These are phyloP conservation scores for Coemansia erecta DNA, from an alignment of 192 early-diverging fungal species.

Conservation along the genomic window DNA sequence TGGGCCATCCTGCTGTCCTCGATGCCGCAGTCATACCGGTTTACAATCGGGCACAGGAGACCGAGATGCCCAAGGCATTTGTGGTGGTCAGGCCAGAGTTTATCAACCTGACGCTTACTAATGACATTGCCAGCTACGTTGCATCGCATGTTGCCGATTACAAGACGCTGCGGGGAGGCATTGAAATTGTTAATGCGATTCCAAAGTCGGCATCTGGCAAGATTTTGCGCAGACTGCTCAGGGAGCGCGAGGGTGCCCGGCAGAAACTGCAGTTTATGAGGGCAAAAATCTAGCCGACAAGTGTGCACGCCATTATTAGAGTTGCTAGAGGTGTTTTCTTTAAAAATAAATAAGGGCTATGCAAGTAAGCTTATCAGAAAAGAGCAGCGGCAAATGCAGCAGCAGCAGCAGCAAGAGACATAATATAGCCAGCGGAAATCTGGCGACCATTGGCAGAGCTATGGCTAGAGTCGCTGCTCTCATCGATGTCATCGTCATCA, in stretches of 20 bases:
- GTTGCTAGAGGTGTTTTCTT: no score
- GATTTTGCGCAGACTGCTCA: conserved; percentile 72
- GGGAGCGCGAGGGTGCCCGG: conserved; percentile 18
- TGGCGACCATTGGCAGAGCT: neutral
- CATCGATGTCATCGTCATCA: neutral
- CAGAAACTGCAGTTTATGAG: conserved; percentile 7
- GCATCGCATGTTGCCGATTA: conserved; percentile 61
- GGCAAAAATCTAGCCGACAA: neutral
- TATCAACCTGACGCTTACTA: conserved; percentile 23
- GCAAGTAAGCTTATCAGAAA: no score
- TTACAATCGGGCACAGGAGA: conserved; percentile 57
- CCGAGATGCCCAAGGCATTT: conserved; percentile 80
- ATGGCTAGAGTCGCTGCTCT: neutral
- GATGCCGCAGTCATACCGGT: conserved; percentile 69
- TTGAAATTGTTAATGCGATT: conserved; percentile 68
- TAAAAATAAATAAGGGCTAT: no score
- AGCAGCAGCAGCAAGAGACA: no score
- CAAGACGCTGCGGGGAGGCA: conserved; percentile 81
- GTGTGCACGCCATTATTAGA: no score
- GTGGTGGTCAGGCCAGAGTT: conserved; percentile 61
- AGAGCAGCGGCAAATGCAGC: no score
- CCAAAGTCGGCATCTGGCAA: conserved; percentile 83
- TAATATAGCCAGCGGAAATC: no score
- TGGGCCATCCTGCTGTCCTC: conserved; percentile 64
- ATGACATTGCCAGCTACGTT: conserved; percentile 55